Conservation (phyloP, 2,329 filamentous ascomycete genomes). For the Stagonosporopsis tanaceti region DNA sequence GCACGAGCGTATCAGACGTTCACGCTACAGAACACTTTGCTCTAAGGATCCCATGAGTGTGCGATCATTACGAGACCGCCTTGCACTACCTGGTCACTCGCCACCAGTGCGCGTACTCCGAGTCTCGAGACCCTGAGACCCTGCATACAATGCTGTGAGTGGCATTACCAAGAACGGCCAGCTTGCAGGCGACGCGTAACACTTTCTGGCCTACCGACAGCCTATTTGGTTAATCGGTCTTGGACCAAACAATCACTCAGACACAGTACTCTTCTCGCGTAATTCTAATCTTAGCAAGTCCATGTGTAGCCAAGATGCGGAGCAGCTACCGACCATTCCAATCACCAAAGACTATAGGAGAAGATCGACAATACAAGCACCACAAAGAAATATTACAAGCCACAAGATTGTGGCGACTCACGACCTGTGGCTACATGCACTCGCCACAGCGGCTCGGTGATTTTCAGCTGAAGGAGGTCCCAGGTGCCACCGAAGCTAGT, state of each 20-base stretch:
- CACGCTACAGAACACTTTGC: background rate
- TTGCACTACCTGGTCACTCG: conserved; percentile 10
- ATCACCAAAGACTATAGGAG: conserved; percentile 2
- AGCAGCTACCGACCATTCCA: conserved; percentile 8
- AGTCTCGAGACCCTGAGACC: conserved; percentile 12
- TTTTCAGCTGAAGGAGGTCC: conserved; percentile 1
- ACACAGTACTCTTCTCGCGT: background rate
- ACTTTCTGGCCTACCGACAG: background rate
- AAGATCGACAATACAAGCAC: conserved; percentile 15
- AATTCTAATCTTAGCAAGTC: conserved; percentile 17
- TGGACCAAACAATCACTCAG: conserved; percentile 9
- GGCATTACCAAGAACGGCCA: background rate
- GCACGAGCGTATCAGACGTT: background rate
- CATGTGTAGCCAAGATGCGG: conserved; percentile 10
- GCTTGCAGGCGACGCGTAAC: conserved; percentile 24
- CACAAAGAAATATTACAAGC: background rate
- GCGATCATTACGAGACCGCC: background rate
- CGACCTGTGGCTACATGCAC: background rate
- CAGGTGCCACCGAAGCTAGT: background rate
- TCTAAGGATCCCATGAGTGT: background rate
- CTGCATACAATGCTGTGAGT: conserved; percentile 1
- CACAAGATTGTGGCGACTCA: conserved; percentile 20
- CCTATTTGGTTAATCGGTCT: conserved; percentile 1
- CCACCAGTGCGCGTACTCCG: conserved; percentile 12
- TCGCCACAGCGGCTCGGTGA: conserved; percentile 24